Conservation (phyloP, 169 alveolate species). For the Eimeria acervulina region DNA sequence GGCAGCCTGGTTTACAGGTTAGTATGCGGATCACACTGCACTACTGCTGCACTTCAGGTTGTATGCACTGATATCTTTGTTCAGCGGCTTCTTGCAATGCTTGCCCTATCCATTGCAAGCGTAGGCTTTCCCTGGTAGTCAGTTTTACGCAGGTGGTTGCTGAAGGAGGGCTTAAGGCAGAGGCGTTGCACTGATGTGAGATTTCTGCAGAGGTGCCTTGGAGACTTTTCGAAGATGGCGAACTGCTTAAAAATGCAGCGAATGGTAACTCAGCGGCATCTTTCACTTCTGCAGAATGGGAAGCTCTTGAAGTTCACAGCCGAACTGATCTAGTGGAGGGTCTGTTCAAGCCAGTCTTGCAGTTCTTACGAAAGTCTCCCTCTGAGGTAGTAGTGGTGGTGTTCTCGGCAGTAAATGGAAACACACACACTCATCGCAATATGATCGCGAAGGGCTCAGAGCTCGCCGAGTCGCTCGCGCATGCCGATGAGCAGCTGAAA, state of each 20-base stretch:
- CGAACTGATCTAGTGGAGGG: conserved; percentile 73
- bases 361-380: conserved; percentile 61
- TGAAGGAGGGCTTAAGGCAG: neutral
- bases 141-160: neutral
- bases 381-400: conserved; percentile 79
- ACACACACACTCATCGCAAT: conserved; percentile 43
- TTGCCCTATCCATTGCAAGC: neutral
- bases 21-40: neutral
- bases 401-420: conserved; percentile 78
- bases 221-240: conserved; percentile 75
- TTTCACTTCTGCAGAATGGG: neutral
- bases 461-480: conserved; percentile 66
- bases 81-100: neutral
- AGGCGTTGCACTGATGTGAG: neutral
- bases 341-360: conserved; percentile 73
- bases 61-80: neutral
- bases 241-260: neutral
- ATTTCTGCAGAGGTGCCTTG: conserved; percentile 80
- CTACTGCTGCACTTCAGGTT: neutral
- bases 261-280: neutral
- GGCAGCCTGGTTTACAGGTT: conserved; percentile 68
- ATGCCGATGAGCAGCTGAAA: conserved; percentile 33
- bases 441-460: conserved; percentile 46
- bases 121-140: neutral
- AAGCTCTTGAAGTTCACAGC: conserved; percentile 61